phyloP scores from a whole-genome alignment of 2,329 filamentous ascomycete species.

The Neocatenulostroma microsporum region DNA sequence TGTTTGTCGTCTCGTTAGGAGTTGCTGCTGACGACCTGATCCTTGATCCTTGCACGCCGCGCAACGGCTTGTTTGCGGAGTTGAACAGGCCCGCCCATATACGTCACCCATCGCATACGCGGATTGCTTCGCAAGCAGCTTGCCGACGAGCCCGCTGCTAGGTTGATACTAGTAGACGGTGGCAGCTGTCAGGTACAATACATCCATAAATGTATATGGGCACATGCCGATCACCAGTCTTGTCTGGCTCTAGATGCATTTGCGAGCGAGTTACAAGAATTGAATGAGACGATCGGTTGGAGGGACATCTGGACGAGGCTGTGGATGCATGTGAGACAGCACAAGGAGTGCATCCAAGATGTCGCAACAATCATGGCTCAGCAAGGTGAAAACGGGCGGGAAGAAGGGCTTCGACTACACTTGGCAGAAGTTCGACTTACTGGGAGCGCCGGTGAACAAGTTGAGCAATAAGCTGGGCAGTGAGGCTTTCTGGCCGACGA shows the following conservation, averaged over 20 bases:
- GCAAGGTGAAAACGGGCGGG: conserved; percentile 45
- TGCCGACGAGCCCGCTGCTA: too few species aligned
- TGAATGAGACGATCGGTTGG: too few species aligned
- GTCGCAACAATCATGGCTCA: conserved; percentile 39
- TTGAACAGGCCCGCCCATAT: neutral
- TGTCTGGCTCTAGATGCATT: too few species aligned
- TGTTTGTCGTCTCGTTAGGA: conserved; percentile 1
- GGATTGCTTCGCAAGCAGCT: neutral
- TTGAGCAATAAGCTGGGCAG: conserved; percentile 73
- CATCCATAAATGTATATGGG: too few species aligned
- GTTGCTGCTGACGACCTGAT: neutral
- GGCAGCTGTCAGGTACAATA: neutral
- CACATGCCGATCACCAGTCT: too few species aligned
- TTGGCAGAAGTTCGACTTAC: conserved; percentile 59
- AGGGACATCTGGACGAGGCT: too few species aligned
- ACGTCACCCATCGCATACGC: neutral
- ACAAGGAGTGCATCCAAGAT: conserved; percentile 9
- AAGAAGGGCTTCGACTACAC: conserved; percentile 69
- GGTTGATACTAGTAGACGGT: too few species aligned
- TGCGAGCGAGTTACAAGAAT: too few species aligned
- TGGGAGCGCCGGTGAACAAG: conserved; percentile 64
- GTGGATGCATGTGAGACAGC: too few species aligned
- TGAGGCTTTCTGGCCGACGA: conserved; percentile 79
- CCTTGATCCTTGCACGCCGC: too few species aligned
- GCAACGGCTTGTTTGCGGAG: too few species aligned